Evolutionary conservation across 768 basidiomycete genomes (phyloP), one percentile per base, ranked within the genome.

Genomic region (Russula emetica): DNA sequence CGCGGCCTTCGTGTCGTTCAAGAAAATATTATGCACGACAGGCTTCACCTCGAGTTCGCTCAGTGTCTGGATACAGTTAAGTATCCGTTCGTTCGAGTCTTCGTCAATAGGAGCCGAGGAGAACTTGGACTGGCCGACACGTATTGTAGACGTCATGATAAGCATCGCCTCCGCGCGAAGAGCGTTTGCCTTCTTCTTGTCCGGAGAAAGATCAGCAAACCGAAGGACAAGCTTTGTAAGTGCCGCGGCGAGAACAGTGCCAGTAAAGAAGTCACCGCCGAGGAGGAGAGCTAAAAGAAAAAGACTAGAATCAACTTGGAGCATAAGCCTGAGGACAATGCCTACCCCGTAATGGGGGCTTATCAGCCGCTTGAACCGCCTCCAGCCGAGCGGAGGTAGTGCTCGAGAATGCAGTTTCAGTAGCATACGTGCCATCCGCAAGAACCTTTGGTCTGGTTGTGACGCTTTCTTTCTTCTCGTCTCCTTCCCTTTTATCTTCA

Each of bases 241-340:
- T 4, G 94, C 86, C 40, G 88, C 82, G 10, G 94, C 87, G n/a
- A 99, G 81, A 9, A 95, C 92, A 18, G 92, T 79, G 18, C 91
- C 94, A 3, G 97, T 98, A 78, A 94, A 99, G 78, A 96, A 99
- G 76, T 99, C 97, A 22, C 97, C 97, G 20, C 90, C 91, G 47
- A 98, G 82, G 51, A 99, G 84, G 52, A 98, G 77, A 5, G 92
- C 94, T 87, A 61, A 8, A 47, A 42, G 30, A 34, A 16, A 28
- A 16, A 50, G 22, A 8, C 44, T 49, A 45, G 26, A 34, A 44
- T 61, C 32, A 65, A 55, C 44, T 54, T 26, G 22, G 38, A 34
- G n/a, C 36, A 34, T 52, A 7, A 36, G 54, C 58, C 28, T 9
- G 16, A 52, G n/a, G 3, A 42, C 16, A 42, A 60, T 22, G 11